Conservation (phyloP, 2,329 filamentous ascomycete genomes). For the Graphilbum sp. region DNA sequence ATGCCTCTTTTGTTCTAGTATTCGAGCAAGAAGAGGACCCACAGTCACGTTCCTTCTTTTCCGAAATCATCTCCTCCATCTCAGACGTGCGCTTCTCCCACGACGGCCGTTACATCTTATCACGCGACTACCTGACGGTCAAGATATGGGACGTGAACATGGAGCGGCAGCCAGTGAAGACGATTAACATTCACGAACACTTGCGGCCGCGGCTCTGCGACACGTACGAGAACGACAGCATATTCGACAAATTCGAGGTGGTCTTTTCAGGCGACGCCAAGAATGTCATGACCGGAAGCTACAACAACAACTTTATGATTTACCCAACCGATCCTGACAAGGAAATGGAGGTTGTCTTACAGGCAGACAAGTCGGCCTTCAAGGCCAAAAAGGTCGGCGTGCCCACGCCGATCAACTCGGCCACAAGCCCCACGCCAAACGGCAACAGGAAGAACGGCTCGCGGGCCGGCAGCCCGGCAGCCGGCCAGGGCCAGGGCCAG, state of each 20-base stretch:
- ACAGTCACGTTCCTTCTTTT: slow-evolving; percentile 94
- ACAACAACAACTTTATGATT: slow-evolving; percentile 99
- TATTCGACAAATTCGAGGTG: slow-evolving; percentile 99
- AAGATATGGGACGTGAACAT: slow-evolving; percentile 99
- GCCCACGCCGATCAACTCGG: slow-evolving; percentile 84
- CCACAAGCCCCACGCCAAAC: slow-evolving; percentile 56
- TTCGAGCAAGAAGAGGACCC: slow-evolving; percentile 99
- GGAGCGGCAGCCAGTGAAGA: slow-evolving; percentile 95
- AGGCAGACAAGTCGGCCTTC: slow-evolving; percentile 97
- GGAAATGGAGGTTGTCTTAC: slow-evolving; percentile 91
- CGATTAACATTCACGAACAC: slow-evolving; percentile 96
- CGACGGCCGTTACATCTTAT: slow-evolving; percentile 92
- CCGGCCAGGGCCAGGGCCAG: slow-evolving; percentile 54
- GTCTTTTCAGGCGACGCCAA: slow-evolving; percentile 96
- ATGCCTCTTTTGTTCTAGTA: slow-evolving; percentile 41
- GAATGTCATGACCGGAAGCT: slow-evolving; percentile 99
- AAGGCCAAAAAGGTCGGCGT: slow-evolving; percentile 99
- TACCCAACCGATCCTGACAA: slow-evolving; percentile 93
- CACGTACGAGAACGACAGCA: slow-evolving; percentile 98
- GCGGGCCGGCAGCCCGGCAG: slow-evolving; percentile 69
- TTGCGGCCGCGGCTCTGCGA: slow-evolving; percentile 87
- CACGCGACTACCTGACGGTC: slow-evolving; percentile 92
- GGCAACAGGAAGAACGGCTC: slow-evolving; percentile 77
- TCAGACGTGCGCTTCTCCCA: slow-evolving; percentile 96
- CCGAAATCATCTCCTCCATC: slow-evolving; percentile 98